Evolutionary conservation across 805 yeast genomes (phyloP).

Genomic region (Candida awuae): DNA sequence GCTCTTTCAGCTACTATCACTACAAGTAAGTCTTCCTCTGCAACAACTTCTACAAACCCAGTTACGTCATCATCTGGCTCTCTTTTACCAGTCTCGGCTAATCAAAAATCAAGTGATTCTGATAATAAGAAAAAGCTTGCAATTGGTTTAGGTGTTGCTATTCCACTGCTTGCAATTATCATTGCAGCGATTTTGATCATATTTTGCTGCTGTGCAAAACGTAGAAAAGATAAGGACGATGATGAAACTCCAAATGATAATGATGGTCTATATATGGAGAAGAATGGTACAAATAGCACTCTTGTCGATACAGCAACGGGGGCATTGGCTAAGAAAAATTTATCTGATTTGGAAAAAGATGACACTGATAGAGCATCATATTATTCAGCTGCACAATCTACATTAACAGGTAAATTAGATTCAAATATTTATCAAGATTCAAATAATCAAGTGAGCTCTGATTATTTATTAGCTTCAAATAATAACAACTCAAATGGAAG

Average conservation of each 20-base stretch:
- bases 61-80: constrained; percentile 26
- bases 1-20: constrained; percentile 10
- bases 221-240: constrained; percentile 31
- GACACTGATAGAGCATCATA: constrained; percentile 21
- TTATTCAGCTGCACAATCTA: constrained; percentile 34
- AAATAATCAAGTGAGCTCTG: constrained; percentile 31
- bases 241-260: constrained; percentile 20
- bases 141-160: constrained; percentile 82
- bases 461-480: constrained; percentile 21
- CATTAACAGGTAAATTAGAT: constrained; percentile 39
- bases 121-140: constrained; percentile 48
- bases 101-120: constrained; percentile 15
- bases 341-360: constrained; percentile 40
- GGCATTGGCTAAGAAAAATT: constrained; percentile 43
- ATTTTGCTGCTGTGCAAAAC: constrained; percentile 45
- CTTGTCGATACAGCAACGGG: constrained; percentile 8
- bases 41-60: too few species aligned
- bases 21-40: constrained; percentile 12
- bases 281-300: constrained; percentile 14
- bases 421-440: constrained; percentile 7
- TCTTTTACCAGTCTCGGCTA: constrained; percentile 20
- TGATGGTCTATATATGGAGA: constrained; percentile 27
- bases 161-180: constrained; percentile 53
- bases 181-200: constrained; percentile 42
- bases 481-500: constrained; percentile 2